A percentile compares a stretch with the other conserved stretches of the same genome.
Evolutionary conservation across 2,329 filamentous ascomycete genomes (phyloP).

Genomic region (Davidsoniella eucalypti): DNA sequence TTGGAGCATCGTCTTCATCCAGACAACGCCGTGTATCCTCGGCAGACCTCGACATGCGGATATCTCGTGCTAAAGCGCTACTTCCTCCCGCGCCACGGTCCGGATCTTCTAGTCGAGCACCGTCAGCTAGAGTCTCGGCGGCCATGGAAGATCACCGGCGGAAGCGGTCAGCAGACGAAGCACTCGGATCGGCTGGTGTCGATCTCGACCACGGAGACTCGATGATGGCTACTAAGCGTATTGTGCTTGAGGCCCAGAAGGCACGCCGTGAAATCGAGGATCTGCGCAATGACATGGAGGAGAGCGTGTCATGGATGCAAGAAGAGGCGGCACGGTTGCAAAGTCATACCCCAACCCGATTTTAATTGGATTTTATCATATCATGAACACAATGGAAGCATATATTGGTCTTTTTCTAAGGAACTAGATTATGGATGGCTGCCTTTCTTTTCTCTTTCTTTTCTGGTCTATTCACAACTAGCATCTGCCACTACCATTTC

Average conservation of each 20-base stretch:
- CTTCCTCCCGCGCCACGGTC: conserved; percentile 1
- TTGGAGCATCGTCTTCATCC: conserved; percentile 17
- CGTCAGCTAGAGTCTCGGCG: conserved; percentile 6
- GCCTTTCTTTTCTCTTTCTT: too few relatives aligned
- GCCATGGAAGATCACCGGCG: conserved; percentile 18
- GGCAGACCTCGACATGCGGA: conserved; percentile 12
- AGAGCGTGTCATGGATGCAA: conserved; percentile 30
- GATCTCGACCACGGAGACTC: conserved; percentile 13
- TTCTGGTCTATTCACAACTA: too few relatives aligned
- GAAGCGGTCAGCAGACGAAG: conserved; percentile 20
- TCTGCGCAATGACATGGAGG: conserved; percentile 29
- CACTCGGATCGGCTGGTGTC: conserved; percentile 11
- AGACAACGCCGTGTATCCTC: conserved; percentile 17
- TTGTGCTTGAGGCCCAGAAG: conserved; percentile 27
- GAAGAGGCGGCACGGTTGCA: conserved; percentile 28
- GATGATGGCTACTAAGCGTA: conserved; percentile 19
- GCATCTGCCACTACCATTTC: too few relatives aligned
- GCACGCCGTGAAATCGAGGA: conserved; percentile 25
- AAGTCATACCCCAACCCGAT: conserved; percentile 17
- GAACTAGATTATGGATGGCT: too few relatives aligned
- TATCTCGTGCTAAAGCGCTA: conserved; percentile 7
- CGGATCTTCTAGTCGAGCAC: background rate
- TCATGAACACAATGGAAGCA: too few relatives aligned
- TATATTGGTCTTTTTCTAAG: too few relatives aligned
- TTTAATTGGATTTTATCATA: background rate